Evolutionary conservation across 768 basidiomycete genomes (phyloP).

Genomic region (Boletus subcaerulescens): DNA sequence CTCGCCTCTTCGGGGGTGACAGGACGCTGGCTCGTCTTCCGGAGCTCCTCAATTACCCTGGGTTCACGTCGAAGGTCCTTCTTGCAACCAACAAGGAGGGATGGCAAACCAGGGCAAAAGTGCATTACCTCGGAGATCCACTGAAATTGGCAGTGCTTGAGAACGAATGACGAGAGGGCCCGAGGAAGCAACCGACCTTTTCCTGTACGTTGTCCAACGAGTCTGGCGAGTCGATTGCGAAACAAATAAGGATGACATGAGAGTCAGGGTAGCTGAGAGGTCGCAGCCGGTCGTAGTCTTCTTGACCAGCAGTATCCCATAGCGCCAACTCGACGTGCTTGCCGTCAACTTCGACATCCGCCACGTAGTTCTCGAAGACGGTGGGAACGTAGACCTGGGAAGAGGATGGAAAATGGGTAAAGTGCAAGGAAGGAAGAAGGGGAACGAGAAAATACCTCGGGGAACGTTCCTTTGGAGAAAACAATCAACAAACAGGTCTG

Average conservation of each 20-base stretch:
- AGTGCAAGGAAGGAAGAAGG: neutral
- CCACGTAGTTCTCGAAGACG: constrained; percentile 99
- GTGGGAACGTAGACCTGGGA: constrained; percentile 96
- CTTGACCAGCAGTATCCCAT: constrained; percentile 99
- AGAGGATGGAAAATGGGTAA: neutral
- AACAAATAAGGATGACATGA: constrained; percentile 99
- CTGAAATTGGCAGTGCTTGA: constrained; percentile 39
- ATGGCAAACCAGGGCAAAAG: constrained; percentile 90
- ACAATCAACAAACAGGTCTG: constrained; percentile 94
- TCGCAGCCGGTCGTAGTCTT: constrained; percentile 97
- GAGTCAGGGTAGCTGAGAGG: constrained; percentile 98
- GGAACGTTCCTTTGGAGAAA: constrained; percentile 95
- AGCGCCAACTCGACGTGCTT: constrained; percentile 98
- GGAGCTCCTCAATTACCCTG: constrained; percentile 89
- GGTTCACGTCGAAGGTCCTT: constrained; percentile 95
- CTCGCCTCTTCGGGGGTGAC: constrained; percentile 90
- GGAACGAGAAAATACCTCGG: constrained; percentile 58
- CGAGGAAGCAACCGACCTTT: constrained; percentile 62
- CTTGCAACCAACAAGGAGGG: constrained; percentile 98
- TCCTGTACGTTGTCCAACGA: constrained; percentile 99
- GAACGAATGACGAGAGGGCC: constrained; percentile 1
- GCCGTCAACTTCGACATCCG: constrained; percentile 97
- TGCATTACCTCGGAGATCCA: constrained; percentile 99
- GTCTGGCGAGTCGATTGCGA: constrained; percentile 96
- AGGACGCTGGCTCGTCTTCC: constrained; percentile 91